phyloP scores from a whole-genome alignment of 1,284 basidiomycete species.

The Schizopora paradoxa region DNA sequence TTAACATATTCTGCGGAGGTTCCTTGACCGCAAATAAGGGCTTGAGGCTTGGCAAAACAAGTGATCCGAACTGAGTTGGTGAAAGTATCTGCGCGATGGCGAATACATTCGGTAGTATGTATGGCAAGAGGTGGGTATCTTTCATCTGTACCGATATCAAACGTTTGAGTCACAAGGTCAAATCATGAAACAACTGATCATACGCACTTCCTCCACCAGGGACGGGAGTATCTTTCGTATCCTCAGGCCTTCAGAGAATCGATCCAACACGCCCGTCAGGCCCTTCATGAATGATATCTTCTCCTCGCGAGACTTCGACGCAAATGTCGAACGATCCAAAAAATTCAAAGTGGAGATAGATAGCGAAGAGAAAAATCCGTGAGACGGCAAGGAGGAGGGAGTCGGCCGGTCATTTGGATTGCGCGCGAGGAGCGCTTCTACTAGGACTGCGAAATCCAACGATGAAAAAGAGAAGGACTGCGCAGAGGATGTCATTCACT shows the following conservation, averaged over 20 bases:
- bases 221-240: constrained; percentile 92
- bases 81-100: constrained; percentile 78
- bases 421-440: constrained; percentile 76
- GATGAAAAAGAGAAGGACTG: background rate
- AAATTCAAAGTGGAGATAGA: constrained; percentile 97
- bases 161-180: background rate
- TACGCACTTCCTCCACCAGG: constrained; percentile 82
- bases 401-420: constrained; percentile 69
- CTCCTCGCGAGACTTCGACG: constrained; percentile 90
- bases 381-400: constrained; percentile 73
- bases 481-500: constrained; percentile 11
- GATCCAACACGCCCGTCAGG: constrained; percentile 73
- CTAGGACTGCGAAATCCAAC: constrained; percentile 52
- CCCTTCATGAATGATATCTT: constrained; percentile 97
- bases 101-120: constrained; percentile 98
- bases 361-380: constrained; percentile 93
- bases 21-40: constrained; percentile 91
- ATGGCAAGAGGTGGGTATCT: constrained; percentile 86
- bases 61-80: constrained; percentile 74
- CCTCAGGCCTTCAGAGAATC: constrained; percentile 84
- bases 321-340: constrained; percentile 92
- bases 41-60: constrained; percentile 83
- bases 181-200: constrained; percentile 2
- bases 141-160: constrained; percentile 66
- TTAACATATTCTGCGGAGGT: constrained; percentile 95